Base-by-base conservation (phyloP, 23 red algal species). In the Agarophyton chilense region DNA sequence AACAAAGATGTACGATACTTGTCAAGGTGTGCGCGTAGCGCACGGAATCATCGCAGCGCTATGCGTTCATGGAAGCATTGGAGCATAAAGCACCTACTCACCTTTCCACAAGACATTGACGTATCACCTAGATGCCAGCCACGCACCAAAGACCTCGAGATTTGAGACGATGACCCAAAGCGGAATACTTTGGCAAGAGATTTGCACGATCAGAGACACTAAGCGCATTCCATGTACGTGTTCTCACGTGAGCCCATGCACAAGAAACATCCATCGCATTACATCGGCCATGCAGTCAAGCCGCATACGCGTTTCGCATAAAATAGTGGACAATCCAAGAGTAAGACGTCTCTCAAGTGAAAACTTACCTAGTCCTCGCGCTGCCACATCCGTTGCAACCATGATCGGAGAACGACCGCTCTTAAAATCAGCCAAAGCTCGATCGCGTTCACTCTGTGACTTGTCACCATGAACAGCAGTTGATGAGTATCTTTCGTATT, bases 401-500 rank as follows among this genome's bases (percentile, higher is more conserved):
- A 98, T 67, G 12, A 98, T 72, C 4, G 63, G 77, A 38, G 84
- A 74, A 18, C 76, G 84, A 24, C 96, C 96, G 26, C 77, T 78
- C 75, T 92, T 94, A 58, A 98, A 98, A 34, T 95, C 79, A 25
- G 61, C 51, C 47, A 98, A 70, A 45, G 87, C 96, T 75, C 90
- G 81, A 79, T 98, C 96, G 34, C 96, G 93, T 52, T 98, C 96
- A 72, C 73, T 55, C 74, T 98, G 96, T 1, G 82, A 83, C 90
- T 98, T 98, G 76, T 98, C 96, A 22, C 96, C 96, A 42, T 98
- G 96, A 4, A 98, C 89, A 5, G 96, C 96, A 24, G 92, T 46
- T 31, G 96, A 93, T 51, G 71, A 47, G 52, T 71, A 89, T 26
- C 88, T 76, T 35, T 87, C 82, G 32, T 82, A 78, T 17, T 82